Evolutionary conservation across 208 protist species (phyloP).

Genomic region (Porcisia deanei): DNA sequence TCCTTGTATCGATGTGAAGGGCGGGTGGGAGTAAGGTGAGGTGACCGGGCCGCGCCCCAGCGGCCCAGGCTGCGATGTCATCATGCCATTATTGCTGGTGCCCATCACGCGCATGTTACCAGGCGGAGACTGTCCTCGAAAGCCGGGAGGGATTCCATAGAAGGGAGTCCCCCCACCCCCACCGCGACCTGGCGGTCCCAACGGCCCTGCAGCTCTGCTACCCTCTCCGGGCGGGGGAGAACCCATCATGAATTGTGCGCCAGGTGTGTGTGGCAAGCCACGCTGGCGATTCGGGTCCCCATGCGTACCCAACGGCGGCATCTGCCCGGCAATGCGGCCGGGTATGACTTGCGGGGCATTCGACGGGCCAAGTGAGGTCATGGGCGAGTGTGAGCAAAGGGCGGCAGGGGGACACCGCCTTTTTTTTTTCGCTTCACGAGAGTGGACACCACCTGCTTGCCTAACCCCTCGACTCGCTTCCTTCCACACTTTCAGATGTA

Average conservation of each 20-base stretch:
- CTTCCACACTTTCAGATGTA: no score
- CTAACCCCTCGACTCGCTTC: no score
- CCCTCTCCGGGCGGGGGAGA: neutral
- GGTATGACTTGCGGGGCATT: neutral
- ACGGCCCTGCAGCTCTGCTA: neutral
- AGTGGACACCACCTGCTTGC: no score
- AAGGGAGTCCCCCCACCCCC: no score
- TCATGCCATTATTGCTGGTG: conserved; percentile 5
- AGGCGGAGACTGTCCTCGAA: conserved; percentile 17
- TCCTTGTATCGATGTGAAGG: conserved; percentile 26
- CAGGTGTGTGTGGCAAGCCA: conserved; percentile 1
- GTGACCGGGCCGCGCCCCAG: neutral
- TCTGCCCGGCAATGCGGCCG: neutral
- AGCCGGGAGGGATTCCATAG: conserved; percentile 4
- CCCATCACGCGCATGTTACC: conserved; percentile 3
- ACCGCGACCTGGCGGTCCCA: neutral
- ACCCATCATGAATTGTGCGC: conserved; percentile 6
- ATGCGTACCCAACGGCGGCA: neutral
- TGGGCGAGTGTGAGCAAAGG: neutral
- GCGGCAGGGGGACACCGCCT: no score
- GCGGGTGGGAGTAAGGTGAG: neutral
- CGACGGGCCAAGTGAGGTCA: neutral
- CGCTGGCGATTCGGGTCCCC: neutral
- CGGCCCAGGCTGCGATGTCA: neutral
- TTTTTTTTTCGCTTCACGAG: no score